Conservation (phyloP, 1,284 basidiomycete genomes). For the Ganoderma meredithae region DNA sequence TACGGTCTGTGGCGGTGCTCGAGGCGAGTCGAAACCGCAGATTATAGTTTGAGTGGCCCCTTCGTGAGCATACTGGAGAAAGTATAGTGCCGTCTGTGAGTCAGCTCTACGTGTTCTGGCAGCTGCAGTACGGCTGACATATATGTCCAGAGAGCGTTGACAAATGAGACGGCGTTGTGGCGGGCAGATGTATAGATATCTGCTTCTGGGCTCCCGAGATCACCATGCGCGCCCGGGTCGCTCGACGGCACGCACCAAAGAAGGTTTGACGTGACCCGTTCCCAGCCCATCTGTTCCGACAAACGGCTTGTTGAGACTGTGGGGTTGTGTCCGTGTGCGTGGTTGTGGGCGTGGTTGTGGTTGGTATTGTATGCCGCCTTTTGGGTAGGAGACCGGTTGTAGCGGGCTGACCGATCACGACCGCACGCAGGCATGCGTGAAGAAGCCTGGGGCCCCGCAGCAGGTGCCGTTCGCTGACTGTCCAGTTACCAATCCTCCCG, state of each 20-base stretch:
- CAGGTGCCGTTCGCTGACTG: background rate
- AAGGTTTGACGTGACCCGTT: background rate
- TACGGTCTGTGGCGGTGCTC: no score
- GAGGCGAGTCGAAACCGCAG: background rate
- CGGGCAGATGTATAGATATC: background rate
- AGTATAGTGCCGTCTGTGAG: background rate
- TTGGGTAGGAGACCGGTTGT: background rate
- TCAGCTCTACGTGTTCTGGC: background rate
- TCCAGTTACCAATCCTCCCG: background rate
- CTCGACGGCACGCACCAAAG: background rate
- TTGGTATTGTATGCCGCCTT: background rate
- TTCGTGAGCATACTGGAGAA: background rate
- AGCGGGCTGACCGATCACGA: background rate
- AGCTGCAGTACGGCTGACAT: background rate
- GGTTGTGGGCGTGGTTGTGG: background rate
- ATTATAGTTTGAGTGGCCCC: background rate
- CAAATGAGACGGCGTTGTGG: background rate
- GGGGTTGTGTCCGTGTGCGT: background rate
- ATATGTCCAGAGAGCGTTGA: background rate
- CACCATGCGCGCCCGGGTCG: background rate
- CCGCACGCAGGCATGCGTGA: background rate
- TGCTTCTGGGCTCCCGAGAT: background rate
- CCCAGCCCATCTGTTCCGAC: background rate
- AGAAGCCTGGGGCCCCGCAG: constrained; percentile 6
- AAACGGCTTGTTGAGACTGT: background rate